Base-by-base conservation (phyloP, 306 rosid species). In the Vigna trinervia region DNA sequence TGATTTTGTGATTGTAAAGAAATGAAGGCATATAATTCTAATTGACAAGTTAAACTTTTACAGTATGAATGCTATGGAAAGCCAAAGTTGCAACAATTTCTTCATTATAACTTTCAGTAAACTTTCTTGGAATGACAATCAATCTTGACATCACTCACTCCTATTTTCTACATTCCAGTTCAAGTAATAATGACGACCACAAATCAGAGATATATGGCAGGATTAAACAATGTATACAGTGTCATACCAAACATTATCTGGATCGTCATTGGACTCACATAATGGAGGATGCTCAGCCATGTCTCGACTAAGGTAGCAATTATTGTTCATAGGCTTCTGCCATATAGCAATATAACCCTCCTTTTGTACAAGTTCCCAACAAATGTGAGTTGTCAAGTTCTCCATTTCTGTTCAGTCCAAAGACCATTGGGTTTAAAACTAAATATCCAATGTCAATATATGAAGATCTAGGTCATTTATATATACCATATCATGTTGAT, bases 321-420 rank as follows among this genome's bases (percentile, higher is more conserved):
- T 86, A 74, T 90, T 94, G 83, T 84, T 85, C 80, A 85, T 39
- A 69, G 98, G 97, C 83, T 94, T 94, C 87, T 11, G 79, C 98
- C 98, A 92, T 78, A 92, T 86, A 76, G 96, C 97, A 84, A 94
- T 85, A 79, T 89, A 87, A 50, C 94, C 98, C 71, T 89, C 91
- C 80, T 90, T 94, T 63, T 47, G 87, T 64, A 92, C 90, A 41
- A 94, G 91, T 76, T 91, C 84, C 98, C 98, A 94, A 79, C 98
- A 94, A 60, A 94, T 75, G 38, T 85, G 81, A 69, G 83, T 67
- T 34, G 98, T 89, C 73, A 92, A 76, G 86, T 86, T 82, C 81
- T 85, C 90, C 94, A 90, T 87, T 78, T 90, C 98, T 92, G 90
- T 67, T 38, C 41, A 84, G 78, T 5, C 14, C 75, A 58, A 76